Base-by-base conservation (phyloP, 73 alveolate genomes). In the Stentor roeselii region DNA sequence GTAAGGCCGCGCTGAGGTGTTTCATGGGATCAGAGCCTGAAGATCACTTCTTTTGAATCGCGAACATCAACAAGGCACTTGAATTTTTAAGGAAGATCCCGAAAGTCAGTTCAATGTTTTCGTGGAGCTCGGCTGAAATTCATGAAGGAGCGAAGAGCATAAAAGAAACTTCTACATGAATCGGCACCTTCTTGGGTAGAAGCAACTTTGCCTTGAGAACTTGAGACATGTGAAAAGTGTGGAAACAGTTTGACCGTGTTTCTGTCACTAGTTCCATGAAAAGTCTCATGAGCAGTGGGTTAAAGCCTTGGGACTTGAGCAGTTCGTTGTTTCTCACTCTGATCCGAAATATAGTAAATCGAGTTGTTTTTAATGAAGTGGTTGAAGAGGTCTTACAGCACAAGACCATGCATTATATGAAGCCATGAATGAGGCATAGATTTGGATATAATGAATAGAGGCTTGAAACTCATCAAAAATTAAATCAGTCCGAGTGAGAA, bases 1-100 rank as follows among this genome's bases (percentile, higher is more conserved):
- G 58, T 90, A 90, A 75, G 95, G 95, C 75, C 86, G 83, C 76
- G 82, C 83, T 83, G 95, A 90, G 82, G 86, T 82, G 36, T 34
- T 90, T 75, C 85, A 87, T 84, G 95, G 95, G 27, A 86, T 90
- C 41, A 91, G 39, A 59, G 58, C 6, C 85, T 93, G 15, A 87
- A 86, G 31, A 85, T 90, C 15, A 50, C 78, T 14, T 82, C 95
- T 21, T 87, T 15, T 78, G 82, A 21, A 87, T 86, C 76, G 93
- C 86, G 74, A 90, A 90, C 78, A 90, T 90, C 40, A 90, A 90
- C 76, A 90, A 90, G 86, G 93, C 77, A 15, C 74, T 90, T 42
- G 93, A 90, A 2, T 90, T 86, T 78, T 86, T 90, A 83, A 85
- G 93, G 31, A 82, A 50, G 6, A 38, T 90, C 32, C 91, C 89